Conservation (phyloP, 805 yeast species). For the Ogataea ganodermae region DNA sequence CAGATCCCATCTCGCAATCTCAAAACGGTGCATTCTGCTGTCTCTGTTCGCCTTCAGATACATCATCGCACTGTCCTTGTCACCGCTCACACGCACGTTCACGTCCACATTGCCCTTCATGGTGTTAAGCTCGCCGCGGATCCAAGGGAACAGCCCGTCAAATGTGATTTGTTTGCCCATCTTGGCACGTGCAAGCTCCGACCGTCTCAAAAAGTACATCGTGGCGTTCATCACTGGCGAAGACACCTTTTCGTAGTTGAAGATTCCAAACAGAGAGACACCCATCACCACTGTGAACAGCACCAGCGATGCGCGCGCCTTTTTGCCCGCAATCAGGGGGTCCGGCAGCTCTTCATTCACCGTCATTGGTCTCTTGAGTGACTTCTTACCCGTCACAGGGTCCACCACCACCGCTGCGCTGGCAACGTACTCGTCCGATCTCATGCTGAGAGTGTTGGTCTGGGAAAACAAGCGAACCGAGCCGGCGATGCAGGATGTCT, state of each 20-base stretch:
- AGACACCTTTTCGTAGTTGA: conserved; percentile 90
- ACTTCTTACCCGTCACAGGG: conserved; percentile 24
- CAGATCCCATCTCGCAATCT: conserved; percentile 64
- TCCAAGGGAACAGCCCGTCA: conserved; percentile 83
- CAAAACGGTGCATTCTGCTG: conserved; percentile 56
- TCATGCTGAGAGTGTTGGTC: neutral
- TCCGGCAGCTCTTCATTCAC: conserved; percentile 83
- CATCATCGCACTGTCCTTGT: conserved; percentile 51
- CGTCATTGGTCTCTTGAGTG: conserved; percentile 48
- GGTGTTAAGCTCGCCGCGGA: conserved; percentile 79
- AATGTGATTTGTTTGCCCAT: conserved; percentile 80
- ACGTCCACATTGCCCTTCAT: conserved; percentile 81
- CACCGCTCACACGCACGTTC: conserved; percentile 69
- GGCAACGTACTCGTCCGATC: conserved; percentile 25
- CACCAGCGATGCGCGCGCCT: conserved; percentile 55
- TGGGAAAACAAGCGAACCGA: neutral
- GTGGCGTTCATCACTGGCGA: conserved; percentile 90
- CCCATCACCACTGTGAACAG: conserved; percentile 57
- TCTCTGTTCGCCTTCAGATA: conserved; percentile 74
- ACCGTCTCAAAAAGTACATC: conserved; percentile 80
- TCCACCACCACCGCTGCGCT: conserved; percentile 23
- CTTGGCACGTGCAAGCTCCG: conserved; percentile 56
- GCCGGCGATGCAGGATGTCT: neutral
- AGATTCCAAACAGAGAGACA: conserved; percentile 60
- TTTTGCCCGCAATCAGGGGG: conserved; percentile 58